Evolutionary conservation across 2,329 filamentous ascomycete genomes (phyloP).

Genomic region (Botrytis porri): DNA sequence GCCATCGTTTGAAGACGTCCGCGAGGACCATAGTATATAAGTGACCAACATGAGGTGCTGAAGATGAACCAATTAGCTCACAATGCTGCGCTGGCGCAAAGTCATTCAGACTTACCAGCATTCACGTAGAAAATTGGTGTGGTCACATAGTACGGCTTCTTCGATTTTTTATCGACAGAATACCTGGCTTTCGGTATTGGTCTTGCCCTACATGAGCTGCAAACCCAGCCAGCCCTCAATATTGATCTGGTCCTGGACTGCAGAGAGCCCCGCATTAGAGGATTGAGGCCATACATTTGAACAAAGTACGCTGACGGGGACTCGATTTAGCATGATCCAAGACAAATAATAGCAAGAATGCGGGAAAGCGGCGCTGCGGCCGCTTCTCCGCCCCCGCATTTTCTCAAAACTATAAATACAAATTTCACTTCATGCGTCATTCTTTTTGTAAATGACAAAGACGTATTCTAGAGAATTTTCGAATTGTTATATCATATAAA

Average conservation of each 20-base stretch:
- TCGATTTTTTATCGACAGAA: slow-evolving; percentile 27
- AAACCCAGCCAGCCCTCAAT: slow-evolving; percentile 29
- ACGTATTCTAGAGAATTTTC: not conserved
- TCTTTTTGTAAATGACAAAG: not conserved
- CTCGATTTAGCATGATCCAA: not conserved
- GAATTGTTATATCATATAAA: not conserved
- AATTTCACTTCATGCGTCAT: slow-evolving; percentile 10
- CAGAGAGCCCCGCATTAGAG: slow-evolving; percentile 25
- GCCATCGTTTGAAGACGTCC: slow-evolving; percentile 91
- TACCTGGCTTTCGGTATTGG: slow-evolving; percentile 17
- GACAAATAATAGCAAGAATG: not conserved
- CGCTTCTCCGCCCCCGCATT: slow-evolving; percentile 8
- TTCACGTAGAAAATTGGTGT: slow-evolving; percentile 99
- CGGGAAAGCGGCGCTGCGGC: not conserved
- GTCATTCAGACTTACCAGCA: slow-evolving; percentile 57
- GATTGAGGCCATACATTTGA: slow-evolving; percentile 23
- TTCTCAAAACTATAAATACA: not conserved
- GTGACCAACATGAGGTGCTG: slow-evolving; percentile 91
- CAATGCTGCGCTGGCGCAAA: slow-evolving; percentile 9
- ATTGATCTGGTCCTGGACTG: slow-evolving; percentile 15
- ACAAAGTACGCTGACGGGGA: not conserved
- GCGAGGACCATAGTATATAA: slow-evolving; percentile 89
- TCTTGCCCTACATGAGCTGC: slow-evolving; percentile 29
- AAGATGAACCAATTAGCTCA: slow-evolving; percentile 21
- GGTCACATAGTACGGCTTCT: slow-evolving; percentile 91